Conservation (phyloP, 2,329 filamentous ascomycete species). For the Mollisia scopiformis region DNA sequence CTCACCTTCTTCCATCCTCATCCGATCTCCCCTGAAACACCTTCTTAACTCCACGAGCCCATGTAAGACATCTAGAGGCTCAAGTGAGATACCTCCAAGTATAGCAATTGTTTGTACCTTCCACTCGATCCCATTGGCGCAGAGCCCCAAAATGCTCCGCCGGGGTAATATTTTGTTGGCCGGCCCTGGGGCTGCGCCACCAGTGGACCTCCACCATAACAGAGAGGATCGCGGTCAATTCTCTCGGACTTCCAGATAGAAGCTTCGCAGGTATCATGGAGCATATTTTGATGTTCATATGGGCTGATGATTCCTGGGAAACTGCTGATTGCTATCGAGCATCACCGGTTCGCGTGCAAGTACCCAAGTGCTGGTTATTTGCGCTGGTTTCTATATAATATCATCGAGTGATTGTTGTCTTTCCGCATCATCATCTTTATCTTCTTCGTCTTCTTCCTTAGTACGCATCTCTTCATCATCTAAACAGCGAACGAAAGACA, state of each 20-base stretch:
- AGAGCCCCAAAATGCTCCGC: neutral
- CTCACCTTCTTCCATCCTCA: neutral
- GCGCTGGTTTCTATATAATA: neutral
- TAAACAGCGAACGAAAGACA: neutral
- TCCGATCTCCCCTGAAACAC: too few species aligned
- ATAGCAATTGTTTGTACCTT: neutral
- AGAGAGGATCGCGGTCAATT: constrained; percentile 1
- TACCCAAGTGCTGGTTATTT: constrained; percentile 2
- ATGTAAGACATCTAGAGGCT: neutral
- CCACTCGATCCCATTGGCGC: neutral
- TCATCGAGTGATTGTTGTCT: neutral
- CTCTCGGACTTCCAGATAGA: neutral
- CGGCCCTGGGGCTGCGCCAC: neutral
- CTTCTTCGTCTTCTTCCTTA: neutral
- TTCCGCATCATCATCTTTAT: neutral
- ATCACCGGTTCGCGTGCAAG: neutral
- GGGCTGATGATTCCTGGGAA: neutral
- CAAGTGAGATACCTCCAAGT: neutral
- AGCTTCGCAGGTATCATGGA: neutral
- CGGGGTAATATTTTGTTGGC: neutral
- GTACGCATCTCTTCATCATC: neutral
- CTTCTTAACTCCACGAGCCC: too few species aligned
- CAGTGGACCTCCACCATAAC: neutral
- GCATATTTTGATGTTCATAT: neutral
- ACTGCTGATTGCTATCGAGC: neutral